Evolutionary conservation across 345 rosid genomes (phyloP), one percentile per base, ranked within the genome.

Genomic region (Salix viminalis): DNA sequence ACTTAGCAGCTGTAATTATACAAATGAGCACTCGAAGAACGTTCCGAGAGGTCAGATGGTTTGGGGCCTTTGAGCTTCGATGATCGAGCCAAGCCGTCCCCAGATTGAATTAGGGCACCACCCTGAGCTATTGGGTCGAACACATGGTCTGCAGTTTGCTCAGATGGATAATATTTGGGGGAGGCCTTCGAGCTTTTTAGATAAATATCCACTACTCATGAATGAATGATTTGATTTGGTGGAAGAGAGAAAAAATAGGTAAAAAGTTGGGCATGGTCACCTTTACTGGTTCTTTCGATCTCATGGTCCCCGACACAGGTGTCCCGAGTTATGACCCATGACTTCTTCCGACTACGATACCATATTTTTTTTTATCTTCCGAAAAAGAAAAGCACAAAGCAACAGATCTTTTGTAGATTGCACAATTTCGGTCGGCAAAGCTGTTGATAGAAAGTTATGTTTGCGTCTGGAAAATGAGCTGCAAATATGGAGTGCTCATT

Each of bases 181-280:
- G 50, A 3, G 50, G 50, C 50, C 16, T 44, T 44, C 16, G 13
- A 3, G 50, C 50, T 46, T 46, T 13, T 13, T 46, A 46, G 50
- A 46, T 46, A 46, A 46, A 46, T 3, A 46, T 46, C 50, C 4
- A 46, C 50, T 46, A 14, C 50, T 13, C 16, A 46, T 46, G 18
- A 12, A 0, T 21, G 24, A 60, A 19, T 60, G 23, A 24, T 60
- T 41, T 24, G 65, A 60, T 18, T 58, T 6, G 64, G 0, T 58
- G n/a, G 26, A 6, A 6, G 44, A 41, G 0, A 11, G 44, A 41
- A 0, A 65, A 30, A 65, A 28, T 6, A 67, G 70, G 15, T 67
- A 7, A 46, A 26, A 70, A 70, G 75, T 68, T 42, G 24, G 71
- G 67, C 67, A 67, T 50, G 44, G 64, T 14, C 75, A 56, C 46